phyloP scores from a whole-genome alignment of 2,329 filamentous ascomycete species.

The Nemania abortiva region DNA sequence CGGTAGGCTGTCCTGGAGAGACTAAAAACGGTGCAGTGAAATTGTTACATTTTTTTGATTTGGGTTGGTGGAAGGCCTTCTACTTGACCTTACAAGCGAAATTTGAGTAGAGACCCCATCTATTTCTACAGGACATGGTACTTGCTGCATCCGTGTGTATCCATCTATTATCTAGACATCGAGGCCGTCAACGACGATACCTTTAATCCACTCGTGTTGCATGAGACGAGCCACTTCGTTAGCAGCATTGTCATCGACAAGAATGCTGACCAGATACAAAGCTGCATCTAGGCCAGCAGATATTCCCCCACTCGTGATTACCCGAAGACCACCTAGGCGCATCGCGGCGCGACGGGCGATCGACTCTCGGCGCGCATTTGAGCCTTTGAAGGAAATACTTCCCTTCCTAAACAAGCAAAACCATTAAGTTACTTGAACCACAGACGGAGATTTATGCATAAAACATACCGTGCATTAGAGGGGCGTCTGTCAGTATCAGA shows the following conservation, averaged over 20 bases:
- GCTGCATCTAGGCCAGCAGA: constrained; percentile 85
- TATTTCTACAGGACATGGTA: constrained; percentile 37
- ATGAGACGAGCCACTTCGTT: constrained; percentile 79
- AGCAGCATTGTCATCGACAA: constrained; percentile 82
- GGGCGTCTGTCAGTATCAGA: constrained; percentile 72
- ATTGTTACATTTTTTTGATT: not conserved
- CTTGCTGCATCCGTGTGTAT: constrained; percentile 20
- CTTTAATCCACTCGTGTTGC: constrained; percentile 89
- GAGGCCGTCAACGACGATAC: constrained; percentile 84
- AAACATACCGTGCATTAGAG: constrained; percentile 69
- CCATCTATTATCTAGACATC: constrained; percentile 72
- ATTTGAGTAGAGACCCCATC: constrained; percentile 23
- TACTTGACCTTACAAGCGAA: constrained; percentile 33
- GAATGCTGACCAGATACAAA: constrained; percentile 85
- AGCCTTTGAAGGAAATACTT: constrained; percentile 83
- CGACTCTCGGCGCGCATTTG: constrained; percentile 80
- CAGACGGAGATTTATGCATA: not conserved
- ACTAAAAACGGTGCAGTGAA: not conserved
- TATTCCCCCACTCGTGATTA: constrained; percentile 84
- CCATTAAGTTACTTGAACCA: constrained; percentile 40
- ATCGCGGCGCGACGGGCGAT: constrained; percentile 82
- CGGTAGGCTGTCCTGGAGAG: not conserved
- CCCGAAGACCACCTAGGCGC: constrained; percentile 75
- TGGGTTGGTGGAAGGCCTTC: constrained; percentile 24
- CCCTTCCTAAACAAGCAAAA: constrained; percentile 72